A percentile compares a stretch with the other conserved stretches of the same genome.
phyloP scores from a whole-genome alignment of 2,329 filamentous ascomycete species.

The Leptographium radiaticola region DNA sequence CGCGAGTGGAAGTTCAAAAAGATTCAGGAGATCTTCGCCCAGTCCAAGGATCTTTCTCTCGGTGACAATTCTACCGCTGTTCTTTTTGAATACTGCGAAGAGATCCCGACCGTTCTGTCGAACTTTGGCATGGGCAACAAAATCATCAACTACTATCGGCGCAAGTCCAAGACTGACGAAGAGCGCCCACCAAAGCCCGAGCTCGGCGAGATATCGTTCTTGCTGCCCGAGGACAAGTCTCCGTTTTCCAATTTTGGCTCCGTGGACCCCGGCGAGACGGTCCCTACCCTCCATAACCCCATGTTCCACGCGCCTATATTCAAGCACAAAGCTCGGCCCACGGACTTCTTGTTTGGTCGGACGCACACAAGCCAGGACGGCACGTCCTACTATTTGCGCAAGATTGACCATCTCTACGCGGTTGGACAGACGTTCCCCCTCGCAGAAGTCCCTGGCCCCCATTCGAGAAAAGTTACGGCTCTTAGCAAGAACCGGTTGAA shows the following conservation, averaged over 20 bases:
- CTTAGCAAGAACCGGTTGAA: conserved; percentile 94
- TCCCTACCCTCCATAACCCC: conserved; percentile 82
- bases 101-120: conserved; percentile 79
- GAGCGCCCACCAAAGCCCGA: conserved; percentile 65
- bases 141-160: conserved; percentile 91
- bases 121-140: conserved; percentile 97
- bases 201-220: conserved; percentile 75
- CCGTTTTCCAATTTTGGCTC: conserved; percentile 93
- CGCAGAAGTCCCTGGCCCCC: conserved; percentile 82
- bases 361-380: conserved; percentile 70
- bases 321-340: conserved; percentile 62
- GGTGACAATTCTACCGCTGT: conserved; percentile 81
- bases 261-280: conserved; percentile 79
- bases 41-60: conserved; percentile 70
- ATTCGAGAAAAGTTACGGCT: conserved; percentile 89
- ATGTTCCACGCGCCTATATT: conserved; percentile 95
- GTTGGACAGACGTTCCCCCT: conserved; percentile 91
- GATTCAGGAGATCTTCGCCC: conserved; percentile 64
- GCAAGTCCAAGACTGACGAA: conserved; percentile 67
- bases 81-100: conserved; percentile 90
- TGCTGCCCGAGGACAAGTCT: conserved; percentile 88
- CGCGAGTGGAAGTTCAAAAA: conserved; percentile 73
- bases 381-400: conserved; percentile 69
- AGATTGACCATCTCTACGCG: conserved; percentile 79
- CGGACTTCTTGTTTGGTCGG: conserved; percentile 78